Evolutionary conservation across 768 basidiomycete genomes (phyloP).

Genomic region (Dioszegia hungarica): DNA sequence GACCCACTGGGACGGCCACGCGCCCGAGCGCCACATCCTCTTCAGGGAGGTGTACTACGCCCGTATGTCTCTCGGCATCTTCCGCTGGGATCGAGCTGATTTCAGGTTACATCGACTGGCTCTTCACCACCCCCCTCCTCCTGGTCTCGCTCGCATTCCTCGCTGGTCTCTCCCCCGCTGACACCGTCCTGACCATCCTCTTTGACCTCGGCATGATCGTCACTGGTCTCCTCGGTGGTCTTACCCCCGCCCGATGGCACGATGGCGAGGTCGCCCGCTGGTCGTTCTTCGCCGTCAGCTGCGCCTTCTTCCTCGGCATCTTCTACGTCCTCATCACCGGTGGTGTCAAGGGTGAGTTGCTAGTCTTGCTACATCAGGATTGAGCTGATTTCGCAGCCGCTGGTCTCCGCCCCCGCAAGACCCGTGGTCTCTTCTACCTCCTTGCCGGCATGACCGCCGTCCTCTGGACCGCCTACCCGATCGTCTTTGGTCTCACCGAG

Average conservation of each 20-base stretch:
- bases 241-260: constrained; percentile 24
- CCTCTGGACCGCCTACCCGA: constrained; percentile 47
- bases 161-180: constrained; percentile 42
- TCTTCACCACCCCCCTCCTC: constrained; percentile 46
- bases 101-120: constrained; percentile 40
- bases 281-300: constrained; percentile 38
- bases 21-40: constrained; percentile 17
- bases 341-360: constrained; percentile 40
- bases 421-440: constrained; percentile 36
- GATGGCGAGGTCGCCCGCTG: constrained; percentile 32
- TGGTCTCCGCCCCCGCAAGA: constrained; percentile 33
- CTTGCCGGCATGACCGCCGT: constrained; percentile 33
- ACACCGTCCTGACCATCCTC: constrained; percentile 32
- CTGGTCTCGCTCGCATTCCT: constrained; percentile 44
- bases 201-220: constrained; percentile 42
- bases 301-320: constrained; percentile 37
- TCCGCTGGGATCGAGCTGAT: neutral
- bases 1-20: constrained; percentile 28
- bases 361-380: neutral
- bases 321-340: constrained; percentile 34
- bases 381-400: constrained; percentile 26
- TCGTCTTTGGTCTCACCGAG: constrained; percentile 45
- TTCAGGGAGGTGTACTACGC: constrained; percentile 44
- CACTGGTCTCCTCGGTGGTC: constrained; percentile 34
- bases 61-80: constrained; percentile 15